Percentiles rank a stretch among this genome's conserved stretches.
Evolutionary conservation across 495 filamentous ascomycete genomes (phyloP).

Genomic region (Hyphodiscus hymeniophilus): DNA sequence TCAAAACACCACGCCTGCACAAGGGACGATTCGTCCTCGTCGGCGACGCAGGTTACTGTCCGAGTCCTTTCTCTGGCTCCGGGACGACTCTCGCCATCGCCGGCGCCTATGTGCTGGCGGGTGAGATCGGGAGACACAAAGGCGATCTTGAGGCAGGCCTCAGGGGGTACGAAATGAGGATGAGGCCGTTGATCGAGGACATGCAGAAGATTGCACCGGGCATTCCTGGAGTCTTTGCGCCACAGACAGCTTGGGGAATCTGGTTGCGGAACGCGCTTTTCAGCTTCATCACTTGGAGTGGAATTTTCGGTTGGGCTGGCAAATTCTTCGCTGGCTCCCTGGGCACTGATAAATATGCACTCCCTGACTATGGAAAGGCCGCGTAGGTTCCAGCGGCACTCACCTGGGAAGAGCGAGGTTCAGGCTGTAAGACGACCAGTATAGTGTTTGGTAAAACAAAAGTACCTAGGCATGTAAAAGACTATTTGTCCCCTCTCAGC

Average conservation of each 20-base stretch:
- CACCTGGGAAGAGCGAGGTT: too few relatives aligned
- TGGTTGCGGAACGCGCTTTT: constrained; percentile 18
- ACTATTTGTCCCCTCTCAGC: too few relatives aligned
- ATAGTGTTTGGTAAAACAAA: too few relatives aligned
- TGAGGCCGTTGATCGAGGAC: constrained; percentile 35
- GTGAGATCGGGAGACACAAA: constrained; percentile 32
- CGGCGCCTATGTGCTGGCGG: constrained; percentile 45
- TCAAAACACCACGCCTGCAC: constrained; percentile 35
- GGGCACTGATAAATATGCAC: constrained; percentile 2
- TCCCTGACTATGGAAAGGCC: constrained; percentile 3
- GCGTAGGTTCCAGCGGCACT: neutral
- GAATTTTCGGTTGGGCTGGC: constrained; percentile 9
- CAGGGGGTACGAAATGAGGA: constrained; percentile 29
- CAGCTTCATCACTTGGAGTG: constrained; percentile 24
- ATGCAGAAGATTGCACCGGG: constrained; percentile 29
- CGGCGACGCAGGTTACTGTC: constrained; percentile 49
- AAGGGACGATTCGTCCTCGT: constrained; percentile 39
- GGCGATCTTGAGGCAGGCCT: constrained; percentile 25
- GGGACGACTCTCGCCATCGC: constrained; percentile 36
- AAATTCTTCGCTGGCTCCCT: constrained; percentile 17
- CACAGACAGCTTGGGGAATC: constrained; percentile 26
- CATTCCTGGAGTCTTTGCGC: constrained; percentile 18
- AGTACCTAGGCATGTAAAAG: too few relatives aligned
- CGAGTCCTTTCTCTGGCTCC: constrained; percentile 39
- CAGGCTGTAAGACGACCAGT: too few relatives aligned